Percentiles rank a stretch among this genome's conserved stretches.
These are phyloP conservation scores for Yamadazyma songkhlaensis DNA, from an alignment of 1,139 yeast species.

Conservation along the genomic window DNA sequence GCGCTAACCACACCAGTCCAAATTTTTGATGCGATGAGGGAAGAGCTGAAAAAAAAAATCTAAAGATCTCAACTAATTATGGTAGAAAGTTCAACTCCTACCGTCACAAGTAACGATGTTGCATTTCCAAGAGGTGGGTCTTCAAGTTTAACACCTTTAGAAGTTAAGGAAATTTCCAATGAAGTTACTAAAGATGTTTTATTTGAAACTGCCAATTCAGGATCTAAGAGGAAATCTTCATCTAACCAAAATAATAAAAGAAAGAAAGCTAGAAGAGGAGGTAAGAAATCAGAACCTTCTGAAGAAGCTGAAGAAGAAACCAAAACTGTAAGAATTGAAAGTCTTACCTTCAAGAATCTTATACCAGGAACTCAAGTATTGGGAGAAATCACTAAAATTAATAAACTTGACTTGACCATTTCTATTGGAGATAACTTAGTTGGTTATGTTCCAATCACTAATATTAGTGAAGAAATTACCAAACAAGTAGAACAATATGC, in stretches of 20 bases:
- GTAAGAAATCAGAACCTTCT: conserved; percentile 24
- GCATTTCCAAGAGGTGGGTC: conserved; percentile 97
- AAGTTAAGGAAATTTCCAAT: conserved; percentile 87
- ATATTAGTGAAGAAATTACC: conserved; percentile 65
- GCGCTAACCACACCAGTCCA: conserved; percentile 1
- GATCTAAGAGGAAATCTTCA: conserved; percentile 28
- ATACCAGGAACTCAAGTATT: conserved; percentile 70
- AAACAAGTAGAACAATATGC: conserved; percentile 51
- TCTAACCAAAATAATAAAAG: conserved; percentile 26
- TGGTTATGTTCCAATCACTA: conserved; percentile 78
- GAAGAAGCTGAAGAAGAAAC: conserved; percentile 20
- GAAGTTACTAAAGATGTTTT: conserved; percentile 88
- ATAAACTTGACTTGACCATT: conserved; percentile 61
- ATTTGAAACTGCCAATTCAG: conserved; percentile 48
- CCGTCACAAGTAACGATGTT: conserved; percentile 50
- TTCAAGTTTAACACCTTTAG: conserved; percentile 81
- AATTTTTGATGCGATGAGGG: conserved; percentile 6
- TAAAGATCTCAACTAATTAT: conserved; percentile 2
- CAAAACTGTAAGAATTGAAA: conserved; percentile 48
- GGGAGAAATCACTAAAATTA: conserved; percentile 69
- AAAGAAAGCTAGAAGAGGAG: conserved; percentile 34
- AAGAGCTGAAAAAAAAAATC: conserved; percentile 5
- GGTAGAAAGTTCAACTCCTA: conserved; percentile 10
- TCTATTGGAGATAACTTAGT: conserved; percentile 80
- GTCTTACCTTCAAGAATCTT: conserved; percentile 57